Conservation (phyloP, 2,329 filamentous ascomycete species). For the Clarireedia homoeocarpa region DNA sequence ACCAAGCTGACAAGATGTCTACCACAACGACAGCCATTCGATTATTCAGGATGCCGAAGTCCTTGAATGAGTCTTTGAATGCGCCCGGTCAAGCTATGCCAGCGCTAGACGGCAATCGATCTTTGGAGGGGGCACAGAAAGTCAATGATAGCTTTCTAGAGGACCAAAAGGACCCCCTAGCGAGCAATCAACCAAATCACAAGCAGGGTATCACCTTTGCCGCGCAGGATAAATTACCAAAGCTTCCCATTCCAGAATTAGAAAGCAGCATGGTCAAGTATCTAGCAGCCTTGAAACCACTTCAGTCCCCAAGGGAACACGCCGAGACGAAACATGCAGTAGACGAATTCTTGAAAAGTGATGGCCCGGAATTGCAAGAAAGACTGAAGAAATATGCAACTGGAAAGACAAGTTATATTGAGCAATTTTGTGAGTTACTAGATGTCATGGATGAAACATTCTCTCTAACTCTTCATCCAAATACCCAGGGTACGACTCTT, state of each 20-base stretch:
- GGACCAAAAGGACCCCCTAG: constrained; percentile 39
- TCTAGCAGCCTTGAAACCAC: constrained; percentile 66
- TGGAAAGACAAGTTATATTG: constrained; percentile 91
- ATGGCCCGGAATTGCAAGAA: constrained; percentile 80
- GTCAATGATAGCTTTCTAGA: constrained; percentile 39
- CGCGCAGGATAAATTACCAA: constrained; percentile 79
- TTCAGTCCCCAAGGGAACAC: constrained; percentile 76
- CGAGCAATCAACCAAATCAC: constrained; percentile 38
- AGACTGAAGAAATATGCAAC: constrained; percentile 84
- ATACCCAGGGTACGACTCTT: constrained; percentile 89
- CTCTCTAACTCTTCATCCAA: neutral
- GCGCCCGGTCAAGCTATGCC: constrained; percentile 24
- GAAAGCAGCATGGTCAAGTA: constrained; percentile 73
- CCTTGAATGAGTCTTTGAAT: constrained; percentile 63
- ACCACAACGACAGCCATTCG: constrained; percentile 57
- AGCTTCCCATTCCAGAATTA: constrained; percentile 86
- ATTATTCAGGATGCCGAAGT: constrained; percentile 63
- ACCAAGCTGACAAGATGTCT: constrained; percentile 47
- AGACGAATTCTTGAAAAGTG: constrained; percentile 70
- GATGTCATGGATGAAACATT: neutral
- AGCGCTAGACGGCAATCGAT: constrained; percentile 29
- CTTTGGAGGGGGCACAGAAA: constrained; percentile 45
- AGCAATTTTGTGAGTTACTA: constrained; percentile 80
- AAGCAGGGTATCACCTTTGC: constrained; percentile 76
- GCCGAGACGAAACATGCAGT: constrained; percentile 74